Evolutionary conservation across 495 filamentous ascomycete genomes (phyloP).

Genomic region (Podospora conica): DNA sequence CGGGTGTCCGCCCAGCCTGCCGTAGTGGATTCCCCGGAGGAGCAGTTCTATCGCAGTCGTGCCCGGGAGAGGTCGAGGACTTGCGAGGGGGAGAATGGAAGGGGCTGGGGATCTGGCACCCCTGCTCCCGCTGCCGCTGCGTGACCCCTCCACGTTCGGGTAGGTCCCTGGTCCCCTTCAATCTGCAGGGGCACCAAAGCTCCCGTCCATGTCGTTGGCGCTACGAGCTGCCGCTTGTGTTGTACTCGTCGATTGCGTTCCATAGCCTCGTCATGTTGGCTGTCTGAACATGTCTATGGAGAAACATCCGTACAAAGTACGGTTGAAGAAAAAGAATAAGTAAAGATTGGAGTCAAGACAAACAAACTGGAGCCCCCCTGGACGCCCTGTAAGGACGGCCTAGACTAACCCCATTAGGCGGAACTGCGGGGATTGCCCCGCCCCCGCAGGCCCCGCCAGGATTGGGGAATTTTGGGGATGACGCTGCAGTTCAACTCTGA

Average conservation of each 20-base stretch:
- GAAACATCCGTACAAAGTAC: too few species aligned
- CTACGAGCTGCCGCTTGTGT: neutral
- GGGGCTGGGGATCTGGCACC: neutral
- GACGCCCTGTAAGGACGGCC: neutral
- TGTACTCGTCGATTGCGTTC: neutral
- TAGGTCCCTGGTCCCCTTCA: neutral
- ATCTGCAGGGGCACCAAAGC: neutral
- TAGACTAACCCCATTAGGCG: neutral
- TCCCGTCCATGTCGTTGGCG: neutral
- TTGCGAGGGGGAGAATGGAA: neutral
- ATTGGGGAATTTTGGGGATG: neutral
- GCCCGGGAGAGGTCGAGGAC: neutral
- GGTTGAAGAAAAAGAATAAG: neutral
- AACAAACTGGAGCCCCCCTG: too few species aligned
- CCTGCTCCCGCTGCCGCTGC: neutral
- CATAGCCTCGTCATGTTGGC: neutral
- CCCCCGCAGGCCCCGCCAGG: neutral
- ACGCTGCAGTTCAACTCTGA: neutral
- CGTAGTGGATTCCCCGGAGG: neutral
- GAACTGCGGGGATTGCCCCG: neutral
- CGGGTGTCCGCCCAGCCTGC: neutral
- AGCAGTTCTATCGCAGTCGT: neutral
- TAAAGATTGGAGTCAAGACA: neutral
- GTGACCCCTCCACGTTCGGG: too few species aligned
- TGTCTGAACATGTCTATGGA: neutral